Base-by-base conservation (phyloP, 2,329 filamentous ascomycete species). In the Cephalotrichum gorgonifer region DNA sequence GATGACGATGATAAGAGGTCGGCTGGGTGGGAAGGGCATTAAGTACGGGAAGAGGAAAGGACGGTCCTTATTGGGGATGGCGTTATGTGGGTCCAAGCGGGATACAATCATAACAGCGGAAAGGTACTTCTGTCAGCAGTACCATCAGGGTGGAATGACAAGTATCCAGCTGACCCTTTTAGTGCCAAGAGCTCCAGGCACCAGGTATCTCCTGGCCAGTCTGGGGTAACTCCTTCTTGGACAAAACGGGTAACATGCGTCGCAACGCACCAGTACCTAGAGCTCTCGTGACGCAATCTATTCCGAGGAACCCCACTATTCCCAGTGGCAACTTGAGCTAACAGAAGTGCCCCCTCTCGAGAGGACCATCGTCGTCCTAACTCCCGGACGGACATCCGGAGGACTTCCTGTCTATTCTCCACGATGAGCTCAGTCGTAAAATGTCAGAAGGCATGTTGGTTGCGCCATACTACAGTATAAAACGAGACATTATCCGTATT, bases 271-370 rank as follows among this genome's bases (percentile, higher is more conserved):
- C 25, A 22, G 14, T 23, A 15, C 20, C 42, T 26, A 44, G n/a
- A 23, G 26, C 20, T 31, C 44, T 47, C 45, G 45, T 47, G 45
- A 47, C 45, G 45, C 45, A 47, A 47, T 47, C 41, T 22, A 20
- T 22, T 20, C 17, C 6, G n/a, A 39, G 35, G 35, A 39, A 39
- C n/a, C 22, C 35, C 35, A 11, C 35, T 20, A 20, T 9, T 14
- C 22, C n/a, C 3, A 14, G 42, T 12, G 23, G 14, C 12, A 20
- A 17, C 6, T n/a, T 17, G n/a, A 39, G 17, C 17, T 20, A 39
- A n/a, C 17, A n/a, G 15, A 20, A 8, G 30, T 15, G 30, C 8
- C 30, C 15, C 30, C 30, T 31, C 30, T 12, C 30, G 4, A 9
- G n/a, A 12, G 11, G 30, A 31, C 11, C 15, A 31, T 31, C 30